Evolutionary conservation across 208 protist genomes (phyloP).

Genomic region (Wallacemonas rigidus): DNA sequence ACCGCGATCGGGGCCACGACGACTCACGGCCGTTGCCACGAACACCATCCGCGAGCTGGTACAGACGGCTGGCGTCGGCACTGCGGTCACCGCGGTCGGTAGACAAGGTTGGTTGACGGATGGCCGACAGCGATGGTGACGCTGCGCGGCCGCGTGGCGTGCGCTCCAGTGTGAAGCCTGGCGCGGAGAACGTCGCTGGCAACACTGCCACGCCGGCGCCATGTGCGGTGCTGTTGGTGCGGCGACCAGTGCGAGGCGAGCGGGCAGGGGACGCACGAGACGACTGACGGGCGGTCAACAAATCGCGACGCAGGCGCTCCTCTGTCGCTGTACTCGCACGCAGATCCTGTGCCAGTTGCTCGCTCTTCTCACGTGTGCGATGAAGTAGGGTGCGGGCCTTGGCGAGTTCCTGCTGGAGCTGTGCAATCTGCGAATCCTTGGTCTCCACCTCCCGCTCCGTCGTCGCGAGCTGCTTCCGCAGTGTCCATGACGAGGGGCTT

Average conservation of each 20-base stretch:
- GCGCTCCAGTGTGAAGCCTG: conserved; percentile 1
- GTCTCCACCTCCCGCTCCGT: conserved; percentile 19
- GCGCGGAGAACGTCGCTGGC: neutral
- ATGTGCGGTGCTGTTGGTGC: conserved; percentile 11
- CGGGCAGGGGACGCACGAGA: conserved; percentile 24
- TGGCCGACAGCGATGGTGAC: conserved; percentile 10
- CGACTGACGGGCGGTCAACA: conserved; percentile 3
- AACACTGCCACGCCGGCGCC: conserved; percentile 19
- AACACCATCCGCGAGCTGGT: conserved; percentile 1
- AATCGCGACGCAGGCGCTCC: conserved; percentile 26
- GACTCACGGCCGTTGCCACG: neutral
- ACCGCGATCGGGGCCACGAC: conserved; percentile 22
- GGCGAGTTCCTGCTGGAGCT: conserved; percentile 70
- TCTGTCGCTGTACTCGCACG: conserved; percentile 37
- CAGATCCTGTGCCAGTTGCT: conserved; percentile 45
- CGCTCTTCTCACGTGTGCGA: conserved; percentile 36
- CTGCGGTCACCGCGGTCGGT: conserved; percentile 7
- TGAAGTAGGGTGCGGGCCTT: conserved; percentile 51
- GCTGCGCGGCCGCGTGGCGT: neutral
- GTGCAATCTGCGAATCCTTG: conserved; percentile 42
- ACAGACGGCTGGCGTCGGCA: conserved; percentile 1
- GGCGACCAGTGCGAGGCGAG: conserved; percentile 17
- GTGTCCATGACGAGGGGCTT: conserved; percentile 5
- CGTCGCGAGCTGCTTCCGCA: conserved; percentile 14
- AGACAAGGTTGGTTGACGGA: conserved; percentile 8